Evolutionary conservation across 805 yeast species (phyloP), one percentile per base, ranked within the genome.

Genomic region (Candida glaebosa): DNA sequence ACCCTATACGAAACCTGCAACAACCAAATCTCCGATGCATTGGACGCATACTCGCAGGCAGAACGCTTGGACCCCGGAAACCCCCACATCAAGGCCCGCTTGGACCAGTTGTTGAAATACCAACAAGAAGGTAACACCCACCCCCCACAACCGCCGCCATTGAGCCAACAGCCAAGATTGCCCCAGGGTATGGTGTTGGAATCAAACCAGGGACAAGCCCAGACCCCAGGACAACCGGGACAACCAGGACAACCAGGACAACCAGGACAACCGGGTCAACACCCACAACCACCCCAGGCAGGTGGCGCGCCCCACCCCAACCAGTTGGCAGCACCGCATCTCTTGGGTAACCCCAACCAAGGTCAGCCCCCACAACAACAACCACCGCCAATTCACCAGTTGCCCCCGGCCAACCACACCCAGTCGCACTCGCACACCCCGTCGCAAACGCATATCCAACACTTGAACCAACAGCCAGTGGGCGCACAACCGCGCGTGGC

Each of bases 11-110:
- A 93, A 66, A 88, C 97, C 26, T 93, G 99, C 69, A 93, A 90
- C 66, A 90, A 91, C 67, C 99, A 93, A 67, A 77, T 89, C 45
- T 78, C 83, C 45, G 99, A 93, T 61, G 99, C 99, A 1, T 70
- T 93, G 49, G 98, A 93, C 65, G 99, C 99, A 2, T 93, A 93
- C 60, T 87, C 87, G 56, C 93, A 95, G 49, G 99, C 99, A 3
- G 96, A 95, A 26, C 81, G 95, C 39, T 78, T 93, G 51, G 98
- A 93, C 58, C 97, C 98, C 32, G 85, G 80, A 48, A 91, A 93
- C 60, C 87, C 93, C 38, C 97, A 90, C 63, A 93, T 93, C 56
- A 89, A 88, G 68, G 90, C 91, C 37, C 79, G 99, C 52, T 76
- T 93, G 52, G 93, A 89, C 50, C 95, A 89, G 53, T 73, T 93